Evolutionary conservation across 2,329 filamentous ascomycete species (phyloP).

Genomic region (Colletotrichum simmondsii): DNA sequence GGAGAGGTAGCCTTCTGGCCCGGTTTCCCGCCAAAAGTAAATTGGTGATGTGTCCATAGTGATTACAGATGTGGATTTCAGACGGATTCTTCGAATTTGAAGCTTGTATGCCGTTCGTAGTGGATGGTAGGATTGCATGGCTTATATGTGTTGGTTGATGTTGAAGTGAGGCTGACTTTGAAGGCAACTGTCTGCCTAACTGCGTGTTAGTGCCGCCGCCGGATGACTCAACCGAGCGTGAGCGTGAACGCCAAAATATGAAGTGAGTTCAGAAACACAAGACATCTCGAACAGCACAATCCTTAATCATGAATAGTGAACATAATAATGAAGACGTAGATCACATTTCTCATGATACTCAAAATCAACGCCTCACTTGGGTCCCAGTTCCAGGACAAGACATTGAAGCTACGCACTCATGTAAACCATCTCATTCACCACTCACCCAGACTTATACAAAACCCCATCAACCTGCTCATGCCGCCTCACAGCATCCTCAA

Average conservation of each 20-base stretch:
- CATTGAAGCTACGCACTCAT: not conserved
- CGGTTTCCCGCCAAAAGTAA: conserved; percentile 62
- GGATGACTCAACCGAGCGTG: conserved; percentile 22
- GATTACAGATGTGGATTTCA: no score
- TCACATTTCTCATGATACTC: not conserved
- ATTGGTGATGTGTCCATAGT: conserved; percentile 35
- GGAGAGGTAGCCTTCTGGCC: conserved; percentile 65
- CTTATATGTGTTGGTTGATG: not conserved
- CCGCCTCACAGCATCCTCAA: conserved; percentile 24
- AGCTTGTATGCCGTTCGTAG: not conserved
- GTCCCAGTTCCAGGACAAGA: not conserved
- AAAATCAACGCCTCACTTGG: not conserved
- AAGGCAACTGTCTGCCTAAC: conserved; percentile 6
- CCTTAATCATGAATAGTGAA: not conserved
- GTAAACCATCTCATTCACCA: not conserved
- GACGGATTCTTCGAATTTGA: not conserved
- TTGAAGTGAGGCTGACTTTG: not conserved
- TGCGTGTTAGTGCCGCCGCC: not conserved
- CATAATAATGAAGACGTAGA: not conserved
- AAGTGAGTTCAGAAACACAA: not conserved
- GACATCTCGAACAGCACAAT: not conserved
- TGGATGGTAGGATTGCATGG: not conserved
- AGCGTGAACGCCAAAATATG: not conserved
- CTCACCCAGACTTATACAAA: not conserved
- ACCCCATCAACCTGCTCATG: conserved; percentile 24